Evolutionary conservation across 495 filamentous ascomycete genomes (phyloP).

Genomic region (Lasiosphaeria ovina): DNA sequence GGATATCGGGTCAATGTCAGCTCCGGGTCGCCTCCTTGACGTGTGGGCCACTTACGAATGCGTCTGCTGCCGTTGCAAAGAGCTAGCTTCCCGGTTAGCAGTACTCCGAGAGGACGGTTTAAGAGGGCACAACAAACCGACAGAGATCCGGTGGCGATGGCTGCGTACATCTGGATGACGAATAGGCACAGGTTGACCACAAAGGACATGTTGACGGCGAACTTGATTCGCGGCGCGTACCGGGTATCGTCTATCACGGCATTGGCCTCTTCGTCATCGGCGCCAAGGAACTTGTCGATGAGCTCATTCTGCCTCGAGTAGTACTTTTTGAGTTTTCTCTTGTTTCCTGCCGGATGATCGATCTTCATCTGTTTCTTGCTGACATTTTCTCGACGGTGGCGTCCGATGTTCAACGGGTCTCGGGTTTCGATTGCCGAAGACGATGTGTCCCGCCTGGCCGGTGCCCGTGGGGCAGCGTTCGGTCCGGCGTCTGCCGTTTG

Average conservation of each 20-base stretch:
- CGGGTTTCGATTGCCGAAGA: conserved; percentile 15
- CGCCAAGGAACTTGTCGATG: conserved; percentile 55
- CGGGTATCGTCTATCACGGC: conserved; percentile 47
- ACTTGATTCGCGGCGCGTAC: conserved; percentile 54
- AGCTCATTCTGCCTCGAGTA: conserved; percentile 55
- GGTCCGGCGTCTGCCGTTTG: background rate
- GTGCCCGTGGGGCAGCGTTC: conserved; percentile 4
- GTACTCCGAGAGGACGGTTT: background rate
- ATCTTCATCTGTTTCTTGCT: conserved; percentile 41
- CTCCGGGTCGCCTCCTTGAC: background rate
- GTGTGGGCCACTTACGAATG: conserved; percentile 42
- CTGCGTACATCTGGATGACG: conserved; percentile 58
- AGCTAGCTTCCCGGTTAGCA: conserved; percentile 33
- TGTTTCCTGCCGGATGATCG: conserved; percentile 45
- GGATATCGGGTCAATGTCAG: conserved; percentile 20
- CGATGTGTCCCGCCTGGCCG: conserved; percentile 16
- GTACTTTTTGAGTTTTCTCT: conserved; percentile 49
- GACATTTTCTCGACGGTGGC: conserved; percentile 42
- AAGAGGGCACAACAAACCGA: conserved; percentile 31
- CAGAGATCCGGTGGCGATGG: conserved; percentile 54
- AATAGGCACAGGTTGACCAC: conserved; percentile 53
- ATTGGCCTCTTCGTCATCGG: conserved; percentile 50
- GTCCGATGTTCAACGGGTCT: conserved; percentile 43
- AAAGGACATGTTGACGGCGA: conserved; percentile 56
- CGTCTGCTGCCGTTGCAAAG: conserved; percentile 58